Percentiles rank a stretch among this genome's conserved stretches.
phyloP scores from a whole-genome alignment of 176 grass and related monocot species.

The Aegilops tauschii region DNA sequence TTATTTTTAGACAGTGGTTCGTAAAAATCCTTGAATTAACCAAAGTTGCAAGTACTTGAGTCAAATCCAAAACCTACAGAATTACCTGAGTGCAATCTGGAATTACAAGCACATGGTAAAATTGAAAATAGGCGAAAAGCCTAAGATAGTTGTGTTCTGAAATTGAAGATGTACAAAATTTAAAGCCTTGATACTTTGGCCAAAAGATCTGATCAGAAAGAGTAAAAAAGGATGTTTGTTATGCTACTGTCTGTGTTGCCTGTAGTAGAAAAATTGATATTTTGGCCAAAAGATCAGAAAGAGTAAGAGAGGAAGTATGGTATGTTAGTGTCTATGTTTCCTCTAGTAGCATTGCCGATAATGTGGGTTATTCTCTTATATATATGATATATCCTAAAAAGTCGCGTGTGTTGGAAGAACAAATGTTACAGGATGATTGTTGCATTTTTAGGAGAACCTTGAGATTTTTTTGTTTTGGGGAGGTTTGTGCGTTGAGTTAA shows the following conservation, averaged over 20 bases:
- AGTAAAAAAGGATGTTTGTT: neutral
- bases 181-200: neutral
- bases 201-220: neutral
- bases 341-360: neutral
- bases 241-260: no score
- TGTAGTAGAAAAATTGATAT: neutral
- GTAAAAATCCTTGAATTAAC: neutral
- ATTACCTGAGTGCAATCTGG: neutral
- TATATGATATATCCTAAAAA: neutral
- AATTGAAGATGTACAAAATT: neutral
- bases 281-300: neutral
- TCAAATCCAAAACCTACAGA: neutral
- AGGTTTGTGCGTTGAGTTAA: neutral
- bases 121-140: neutral
- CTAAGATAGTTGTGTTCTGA: neutral
- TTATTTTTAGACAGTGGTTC: neutral
- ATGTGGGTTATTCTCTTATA: neutral
- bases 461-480: neutral
- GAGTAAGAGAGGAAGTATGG: neutral
- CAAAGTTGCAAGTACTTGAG: neutral
- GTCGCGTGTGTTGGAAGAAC: neutral
- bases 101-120: neutral
- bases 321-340: neutral
- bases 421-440: neutral
- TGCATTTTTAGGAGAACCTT: neutral